A percentile compares a stretch with the other conserved stretches of the same genome.
These are phyloP conservation scores for Whalleya microplaca DNA, from an alignment of 2,329 filamentous ascomycete genomes.

Conservation along the genomic window DNA sequence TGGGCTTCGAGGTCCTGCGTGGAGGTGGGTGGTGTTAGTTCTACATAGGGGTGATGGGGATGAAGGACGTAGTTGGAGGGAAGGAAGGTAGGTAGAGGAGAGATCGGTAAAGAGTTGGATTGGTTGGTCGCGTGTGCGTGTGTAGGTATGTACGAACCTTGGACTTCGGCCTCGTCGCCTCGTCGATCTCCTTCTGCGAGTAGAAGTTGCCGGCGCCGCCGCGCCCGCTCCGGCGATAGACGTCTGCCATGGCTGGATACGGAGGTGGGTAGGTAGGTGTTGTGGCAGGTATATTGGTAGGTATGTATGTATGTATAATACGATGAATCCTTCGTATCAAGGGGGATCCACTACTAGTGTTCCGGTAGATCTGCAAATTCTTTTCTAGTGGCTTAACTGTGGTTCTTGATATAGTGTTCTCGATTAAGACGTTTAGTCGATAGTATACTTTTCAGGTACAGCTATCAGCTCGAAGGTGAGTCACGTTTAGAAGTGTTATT, in stretches of 20 bases:
- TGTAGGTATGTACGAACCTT: constrained; percentile 22
- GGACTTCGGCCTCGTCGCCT: constrained; percentile 37
- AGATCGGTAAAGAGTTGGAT: too few species aligned
- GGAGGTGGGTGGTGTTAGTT: constrained; percentile 2
- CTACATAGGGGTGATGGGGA: background rate
- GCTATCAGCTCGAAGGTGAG: background rate
- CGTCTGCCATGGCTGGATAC: constrained; percentile 39
- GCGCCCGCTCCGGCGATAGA: constrained; percentile 58
- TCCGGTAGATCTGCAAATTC: background rate
- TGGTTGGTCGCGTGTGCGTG: background rate
- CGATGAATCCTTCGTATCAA: background rate
- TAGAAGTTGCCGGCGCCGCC: constrained; percentile 69
- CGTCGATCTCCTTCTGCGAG: constrained; percentile 54
- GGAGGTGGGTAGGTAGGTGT: constrained; percentile 1
- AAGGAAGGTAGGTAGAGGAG: too few species aligned
- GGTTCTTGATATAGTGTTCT: background rate
- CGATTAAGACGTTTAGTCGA: background rate
- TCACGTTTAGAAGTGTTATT: too few species aligned
- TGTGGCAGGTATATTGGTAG: background rate
- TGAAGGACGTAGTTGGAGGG: too few species aligned
- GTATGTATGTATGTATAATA: background rate
- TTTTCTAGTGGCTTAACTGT: too few species aligned
- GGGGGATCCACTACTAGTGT: background rate
- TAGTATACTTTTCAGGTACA: background rate
- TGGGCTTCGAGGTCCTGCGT: constrained; percentile 47